Conservation (phyloP, 352 stramenopile species). For the Phytophthora capsici region DNA sequence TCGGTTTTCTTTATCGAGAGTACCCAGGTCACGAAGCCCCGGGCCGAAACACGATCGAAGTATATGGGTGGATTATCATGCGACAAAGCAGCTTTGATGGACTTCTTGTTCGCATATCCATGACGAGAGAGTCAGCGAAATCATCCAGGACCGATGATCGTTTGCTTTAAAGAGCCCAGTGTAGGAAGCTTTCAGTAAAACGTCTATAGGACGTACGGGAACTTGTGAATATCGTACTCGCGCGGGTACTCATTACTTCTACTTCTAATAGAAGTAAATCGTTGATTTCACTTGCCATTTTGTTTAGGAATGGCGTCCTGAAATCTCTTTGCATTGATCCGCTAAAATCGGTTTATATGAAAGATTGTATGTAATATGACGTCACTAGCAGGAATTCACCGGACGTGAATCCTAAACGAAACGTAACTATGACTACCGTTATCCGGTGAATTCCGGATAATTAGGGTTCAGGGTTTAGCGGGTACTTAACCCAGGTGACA, state of each 20-base stretch:
- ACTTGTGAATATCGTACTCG: conserved; percentile 7
- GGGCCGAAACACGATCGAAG: conserved; percentile 15
- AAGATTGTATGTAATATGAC: conserved; percentile 9
- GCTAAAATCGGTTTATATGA: background rate
- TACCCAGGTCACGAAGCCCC: conserved; percentile 24
- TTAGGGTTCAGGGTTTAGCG: no score
- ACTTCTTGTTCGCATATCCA: background rate
- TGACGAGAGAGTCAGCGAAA: background rate
- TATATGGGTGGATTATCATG: conserved; percentile 9
- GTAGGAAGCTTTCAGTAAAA: conserved; percentile 8
- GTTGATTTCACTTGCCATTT: background rate
- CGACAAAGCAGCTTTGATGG: conserved; percentile 1
- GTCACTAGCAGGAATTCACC: conserved; percentile 2
- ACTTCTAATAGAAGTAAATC: background rate
- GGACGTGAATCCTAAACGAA: background rate
- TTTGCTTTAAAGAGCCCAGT: conserved; percentile 18
- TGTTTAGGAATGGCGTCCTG: conserved; percentile 4
- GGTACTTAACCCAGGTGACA: no score
- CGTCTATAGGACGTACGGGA: conserved; percentile 2
- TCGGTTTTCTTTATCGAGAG: conserved; percentile 19
- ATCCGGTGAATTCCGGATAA: background rate
- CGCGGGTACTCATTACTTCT: conserved; percentile 2
- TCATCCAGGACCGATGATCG: background rate
- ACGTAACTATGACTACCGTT: background rate
- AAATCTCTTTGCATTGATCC: background rate